Conservation (phyloP, 371 early-diverging fungal species). For the Haplosporangium sp. region DNA sequence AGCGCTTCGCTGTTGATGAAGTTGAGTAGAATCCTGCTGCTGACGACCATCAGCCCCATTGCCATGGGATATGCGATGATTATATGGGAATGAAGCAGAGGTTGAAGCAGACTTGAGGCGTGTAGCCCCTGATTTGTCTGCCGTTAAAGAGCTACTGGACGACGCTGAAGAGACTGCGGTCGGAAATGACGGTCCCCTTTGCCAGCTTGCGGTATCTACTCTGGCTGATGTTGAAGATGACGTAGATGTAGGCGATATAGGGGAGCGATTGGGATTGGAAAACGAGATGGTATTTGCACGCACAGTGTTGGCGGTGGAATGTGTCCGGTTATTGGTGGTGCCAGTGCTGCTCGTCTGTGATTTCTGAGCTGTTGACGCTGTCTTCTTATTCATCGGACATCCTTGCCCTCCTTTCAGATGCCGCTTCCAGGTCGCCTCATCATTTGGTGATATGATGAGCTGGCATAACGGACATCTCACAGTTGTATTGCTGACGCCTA, state of each 20-base stretch:
- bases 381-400: constrained; percentile 62
- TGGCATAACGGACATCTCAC: constrained; percentile 78
- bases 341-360: background rate
- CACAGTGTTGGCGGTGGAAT: background rate
- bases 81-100: background rate
- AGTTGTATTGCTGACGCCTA: constrained; percentile 32
- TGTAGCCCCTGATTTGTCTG: constrained; percentile 1
- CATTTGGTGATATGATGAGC: constrained; percentile 61
- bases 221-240: constrained; percentile 18
- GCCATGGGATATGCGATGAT: background rate
- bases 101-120: background rate
- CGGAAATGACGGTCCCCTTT: background rate
- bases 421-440: constrained; percentile 73
- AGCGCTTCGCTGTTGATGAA: background rate
- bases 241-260: constrained; percentile 23
- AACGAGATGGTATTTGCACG: constrained; percentile 1
- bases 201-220: constrained; percentile 2
- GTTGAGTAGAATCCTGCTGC: constrained; percentile 2
- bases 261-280: constrained; percentile 3
- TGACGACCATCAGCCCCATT: background rate
- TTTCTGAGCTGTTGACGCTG: background rate
- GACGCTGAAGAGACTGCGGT: constrained; percentile 11
- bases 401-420: constrained; percentile 71
- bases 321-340: background rate
- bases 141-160: constrained; percentile 2